Base-by-base conservation (phyloP, 2,329 filamentous ascomycete genomes). In the Diaporthe sp. region DNA sequence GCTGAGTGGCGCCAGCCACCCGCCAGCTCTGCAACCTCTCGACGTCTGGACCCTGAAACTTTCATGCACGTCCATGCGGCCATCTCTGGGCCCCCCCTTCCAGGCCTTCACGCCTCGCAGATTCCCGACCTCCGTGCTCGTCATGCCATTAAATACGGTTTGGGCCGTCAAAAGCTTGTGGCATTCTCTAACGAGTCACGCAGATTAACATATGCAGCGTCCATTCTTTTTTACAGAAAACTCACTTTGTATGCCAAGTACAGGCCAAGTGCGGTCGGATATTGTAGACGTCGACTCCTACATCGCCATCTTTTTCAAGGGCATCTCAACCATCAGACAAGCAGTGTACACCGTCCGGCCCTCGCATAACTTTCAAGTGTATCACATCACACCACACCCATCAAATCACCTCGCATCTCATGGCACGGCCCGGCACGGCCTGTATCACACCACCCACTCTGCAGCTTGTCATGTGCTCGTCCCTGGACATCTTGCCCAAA, bases 31-130 rank as follows among this genome's bases (percentile, higher is more conserved):
- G 63, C 63, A 66, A 12, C 22, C 12, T 3, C 30, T 66, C 32
- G 44, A 51, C 63, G 63, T 66, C 63, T 66, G 63, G 63, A 66
- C 63, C 63, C 63, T 66, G 63, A 66, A 66, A 37, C 61, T 66
- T 66, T 66, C 44, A 66, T 66, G 61, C 61, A 66, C 30, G 61
- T 50, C 61, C 61, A 66, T 66, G 61, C 61, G 27, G 8, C 42
- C 27, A 22, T 8, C 25, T 35, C 6, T 32, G 27, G 30, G 13
- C 53, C 53, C 53, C 17, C 53, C 53, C 53, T 12, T 39, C 4
- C 7, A 39, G 22, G 32, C 56, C 30, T 59, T 25, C 56, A 39
- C 35, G 12, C 35, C 61, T 65, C 42, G 42, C 61, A 66, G 42
- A 66, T 51, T 51, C 42, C 44, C 63, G 44, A n/a, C 6, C 30